Conservation (phyloP, 306 rosid species). For the Urtica urens region DNA sequence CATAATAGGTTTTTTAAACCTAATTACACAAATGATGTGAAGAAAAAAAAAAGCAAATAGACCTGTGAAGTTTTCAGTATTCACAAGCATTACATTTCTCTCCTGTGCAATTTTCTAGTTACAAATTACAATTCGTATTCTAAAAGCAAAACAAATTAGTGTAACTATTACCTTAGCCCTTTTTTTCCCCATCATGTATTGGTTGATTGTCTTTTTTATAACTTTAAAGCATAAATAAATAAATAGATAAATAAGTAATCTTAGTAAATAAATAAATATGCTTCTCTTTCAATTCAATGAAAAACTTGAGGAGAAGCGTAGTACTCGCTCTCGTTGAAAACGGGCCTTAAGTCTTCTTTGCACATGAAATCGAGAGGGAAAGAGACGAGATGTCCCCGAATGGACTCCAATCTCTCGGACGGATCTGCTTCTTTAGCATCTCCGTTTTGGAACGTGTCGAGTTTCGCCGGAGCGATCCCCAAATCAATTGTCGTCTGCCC, state of each 20-base stretch:
- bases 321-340: conserved; percentile 84
- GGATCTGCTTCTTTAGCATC: conserved; percentile 41
- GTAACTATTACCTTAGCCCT: too few relatives aligned
- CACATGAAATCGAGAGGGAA: conserved; percentile 85
- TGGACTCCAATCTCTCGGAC: conserved; percentile 47
- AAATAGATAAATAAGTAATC: background rate
- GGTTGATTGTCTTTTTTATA: too few relatives aligned
- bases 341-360: conserved; percentile 90
- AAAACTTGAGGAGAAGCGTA: conserved; percentile 83
- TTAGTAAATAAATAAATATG: background rate
- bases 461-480: conserved; percentile 66
- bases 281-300: too few relatives aligned
- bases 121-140: too few relatives aligned
- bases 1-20: too few relatives aligned
- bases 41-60: too few relatives aligned
- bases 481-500: conserved; percentile 83
- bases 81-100: too few relatives aligned
- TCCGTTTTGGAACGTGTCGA: conserved; percentile 54
- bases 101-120: background rate
- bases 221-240: background rate
- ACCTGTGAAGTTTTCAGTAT: too few relatives aligned
- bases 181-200: too few relatives aligned
- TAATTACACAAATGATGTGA: too few relatives aligned
- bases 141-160: too few relatives aligned
- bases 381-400: conserved; percentile 85